These are phyloP conservation scores for Lobosporangium transversale DNA, from an alignment of 192 early-diverging fungal species.

Conservation along the genomic window DNA sequence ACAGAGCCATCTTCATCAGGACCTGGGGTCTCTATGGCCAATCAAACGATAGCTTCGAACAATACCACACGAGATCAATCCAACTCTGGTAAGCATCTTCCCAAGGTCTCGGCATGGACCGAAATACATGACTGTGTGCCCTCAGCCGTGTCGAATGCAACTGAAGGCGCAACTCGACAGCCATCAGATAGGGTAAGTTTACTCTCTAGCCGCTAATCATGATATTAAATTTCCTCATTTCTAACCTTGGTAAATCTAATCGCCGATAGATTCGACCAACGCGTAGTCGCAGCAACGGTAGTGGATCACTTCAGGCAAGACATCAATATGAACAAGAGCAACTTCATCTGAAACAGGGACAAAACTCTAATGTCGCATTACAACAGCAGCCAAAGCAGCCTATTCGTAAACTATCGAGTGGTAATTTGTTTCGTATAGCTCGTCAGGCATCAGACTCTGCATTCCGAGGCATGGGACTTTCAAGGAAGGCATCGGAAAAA, in stretches of 20 bases:
- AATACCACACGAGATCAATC: conserved; percentile 12
- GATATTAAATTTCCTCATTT: too few species aligned
- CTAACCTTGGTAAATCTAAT: too few species aligned
- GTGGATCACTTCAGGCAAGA: neutral
- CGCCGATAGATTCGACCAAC: neutral
- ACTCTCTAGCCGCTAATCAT: too few species aligned
- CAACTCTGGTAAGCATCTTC: conserved; percentile 7
- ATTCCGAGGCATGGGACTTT: conserved; percentile 26
- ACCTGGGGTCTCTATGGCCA: neutral
- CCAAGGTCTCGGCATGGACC: neutral
- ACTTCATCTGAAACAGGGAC: too few species aligned
- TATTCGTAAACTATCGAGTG: conserved; percentile 25
- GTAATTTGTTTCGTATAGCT: conserved; percentile 25
- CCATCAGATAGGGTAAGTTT: too few species aligned
- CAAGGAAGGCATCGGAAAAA: conserved; percentile 26
- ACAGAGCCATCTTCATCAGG: neutral
- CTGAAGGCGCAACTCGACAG: too few species aligned
- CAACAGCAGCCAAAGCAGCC: neutral
- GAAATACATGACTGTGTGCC: too few species aligned
- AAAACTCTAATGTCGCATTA: neutral
- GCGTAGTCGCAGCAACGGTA: neutral
- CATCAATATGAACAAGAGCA: neutral
- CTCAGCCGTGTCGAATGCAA: too few species aligned
- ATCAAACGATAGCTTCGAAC: neutral
- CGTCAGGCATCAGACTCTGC: conserved; percentile 46